Conservation (phyloP, 2,329 filamentous ascomycete genomes). For the Clonostachys solani region DNA sequence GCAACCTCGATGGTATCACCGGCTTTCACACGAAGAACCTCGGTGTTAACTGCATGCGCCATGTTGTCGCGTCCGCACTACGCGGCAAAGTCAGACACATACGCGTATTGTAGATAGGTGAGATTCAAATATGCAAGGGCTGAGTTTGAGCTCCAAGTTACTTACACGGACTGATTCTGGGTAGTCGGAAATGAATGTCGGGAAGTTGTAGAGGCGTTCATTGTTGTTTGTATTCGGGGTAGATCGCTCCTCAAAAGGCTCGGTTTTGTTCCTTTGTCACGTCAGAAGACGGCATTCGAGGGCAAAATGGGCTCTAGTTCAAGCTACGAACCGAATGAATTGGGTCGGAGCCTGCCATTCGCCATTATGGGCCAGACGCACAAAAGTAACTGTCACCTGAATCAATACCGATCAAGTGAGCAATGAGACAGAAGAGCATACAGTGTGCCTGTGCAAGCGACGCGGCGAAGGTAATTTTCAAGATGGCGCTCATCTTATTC, state of each 20-base stretch:
- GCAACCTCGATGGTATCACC: slow-evolving; percentile 1
- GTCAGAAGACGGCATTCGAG: not conserved
- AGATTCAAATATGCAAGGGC: not conserved
- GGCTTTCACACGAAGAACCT: not conserved
- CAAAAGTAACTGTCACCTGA: slow-evolving; percentile 6
- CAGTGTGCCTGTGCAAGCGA: not conserved
- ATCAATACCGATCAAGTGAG: not conserved
- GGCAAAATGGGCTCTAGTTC: not conserved
- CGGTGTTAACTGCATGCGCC: not conserved
- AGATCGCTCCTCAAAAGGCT: not conserved
- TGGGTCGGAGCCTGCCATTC: slow-evolving; percentile 1
- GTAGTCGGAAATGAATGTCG: not conserved
- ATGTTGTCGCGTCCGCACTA: slow-evolving; percentile 1
- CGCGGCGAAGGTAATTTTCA: too few species aligned
- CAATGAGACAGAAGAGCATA: not conserved
- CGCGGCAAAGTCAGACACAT: not conserved
- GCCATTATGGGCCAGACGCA: slow-evolving; percentile 4
- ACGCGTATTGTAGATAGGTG: not conserved
- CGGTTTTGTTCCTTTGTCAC: not conserved
- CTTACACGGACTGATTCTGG: not conserved
- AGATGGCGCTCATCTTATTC: too few species aligned
- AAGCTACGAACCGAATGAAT: not conserved
- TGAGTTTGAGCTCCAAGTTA: not conserved
- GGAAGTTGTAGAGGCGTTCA: not conserved
- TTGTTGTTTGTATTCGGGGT: not conserved